Evolutionary conservation across 306 rosid genomes (phyloP), one percentile per base, ranked within the genome.

Genomic region (Pueraria montana): DNA sequence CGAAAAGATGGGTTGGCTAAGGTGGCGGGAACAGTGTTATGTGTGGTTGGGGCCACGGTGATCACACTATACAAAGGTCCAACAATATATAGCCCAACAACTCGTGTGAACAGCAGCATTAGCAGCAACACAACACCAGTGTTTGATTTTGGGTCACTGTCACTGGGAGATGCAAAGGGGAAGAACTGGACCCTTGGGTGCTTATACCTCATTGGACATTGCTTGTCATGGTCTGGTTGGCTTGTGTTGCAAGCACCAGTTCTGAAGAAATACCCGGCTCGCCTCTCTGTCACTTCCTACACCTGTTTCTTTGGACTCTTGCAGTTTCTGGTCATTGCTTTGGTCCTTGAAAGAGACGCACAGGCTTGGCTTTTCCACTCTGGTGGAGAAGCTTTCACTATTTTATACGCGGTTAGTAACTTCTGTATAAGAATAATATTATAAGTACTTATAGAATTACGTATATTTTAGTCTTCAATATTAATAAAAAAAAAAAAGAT

Each of bases 171-270:
- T 45, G 99, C 97, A 8, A 85, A 79, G 0, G 99, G 97, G 0
- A 96, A 96, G 85, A 94, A 83, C 84, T 96, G 99, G 99, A 91
- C 95, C 16, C 89, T 96, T 3, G 99, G 99, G 0, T 96, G 99
- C 50, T 0, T 96, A 4, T 96, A 91, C 87, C 88, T 96, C 11
- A 84, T 96, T 66, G 98, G 99, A 0, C 99, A 96, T 76, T 96
- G 99, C 82, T 83, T 96, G 72, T 89, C 98, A 2, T 96, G 99
- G 99, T 94, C 99, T 20, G 99, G 18, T 14, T 96, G 99, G 99
- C 93, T 96, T 6, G 99, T 96, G 34, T 40, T 96, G 63, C 99
- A 96, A 84, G 92, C 97, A 20, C 99, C 99, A 0, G 86, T 96
- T 3, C 94, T 96, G 21, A 96, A 96, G 84, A 96, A 96, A 59